Evolutionary conservation across 1,284 basidiomycete species (phyloP).

Genomic region (Pterulicium gracile): DNA sequence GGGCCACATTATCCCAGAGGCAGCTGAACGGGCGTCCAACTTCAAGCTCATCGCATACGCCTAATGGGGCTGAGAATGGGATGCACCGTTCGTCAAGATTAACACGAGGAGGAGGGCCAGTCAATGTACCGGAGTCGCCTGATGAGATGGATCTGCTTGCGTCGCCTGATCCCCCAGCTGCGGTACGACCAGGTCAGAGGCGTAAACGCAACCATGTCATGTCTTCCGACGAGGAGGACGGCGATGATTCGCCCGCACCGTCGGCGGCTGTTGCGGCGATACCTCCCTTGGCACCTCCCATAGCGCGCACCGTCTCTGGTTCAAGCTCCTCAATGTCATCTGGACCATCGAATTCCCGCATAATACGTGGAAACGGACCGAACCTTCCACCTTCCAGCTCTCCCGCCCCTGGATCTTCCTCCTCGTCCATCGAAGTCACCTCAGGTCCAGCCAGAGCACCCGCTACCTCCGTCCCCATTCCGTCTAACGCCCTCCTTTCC

Average conservation of each 20-base stretch:
- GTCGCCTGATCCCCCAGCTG: slow-evolving; percentile 44
- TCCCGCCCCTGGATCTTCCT: background rate
- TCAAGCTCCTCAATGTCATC: background rate
- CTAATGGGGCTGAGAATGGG: background rate
- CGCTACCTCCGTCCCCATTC: too few relatives aligned
- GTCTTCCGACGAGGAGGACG: slow-evolving; percentile 54
- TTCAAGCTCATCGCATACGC: too few relatives aligned
- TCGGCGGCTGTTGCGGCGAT: too few relatives aligned
- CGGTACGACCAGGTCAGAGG: slow-evolving; percentile 39
- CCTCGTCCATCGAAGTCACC: background rate
- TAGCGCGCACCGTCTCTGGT: background rate
- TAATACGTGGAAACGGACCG: background rate
- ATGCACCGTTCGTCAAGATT: background rate
- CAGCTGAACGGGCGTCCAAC: too few relatives aligned
- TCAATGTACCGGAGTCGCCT: slow-evolving; percentile 33
- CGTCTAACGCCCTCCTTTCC: background rate
- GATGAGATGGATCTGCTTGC: slow-evolving; percentile 29
- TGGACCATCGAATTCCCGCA: background rate
- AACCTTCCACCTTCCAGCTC: background rate
- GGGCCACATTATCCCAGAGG: too few relatives aligned
- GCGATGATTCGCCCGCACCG: background rate
- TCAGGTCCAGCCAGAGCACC: background rate
- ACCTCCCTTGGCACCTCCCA: too few relatives aligned
- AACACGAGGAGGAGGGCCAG: slow-evolving; percentile 27
- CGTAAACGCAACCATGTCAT: slow-evolving; percentile 29